Base-by-base conservation (phyloP, 805 yeast genomes). In the Wickerhamomyces hampshirensis region DNA sequence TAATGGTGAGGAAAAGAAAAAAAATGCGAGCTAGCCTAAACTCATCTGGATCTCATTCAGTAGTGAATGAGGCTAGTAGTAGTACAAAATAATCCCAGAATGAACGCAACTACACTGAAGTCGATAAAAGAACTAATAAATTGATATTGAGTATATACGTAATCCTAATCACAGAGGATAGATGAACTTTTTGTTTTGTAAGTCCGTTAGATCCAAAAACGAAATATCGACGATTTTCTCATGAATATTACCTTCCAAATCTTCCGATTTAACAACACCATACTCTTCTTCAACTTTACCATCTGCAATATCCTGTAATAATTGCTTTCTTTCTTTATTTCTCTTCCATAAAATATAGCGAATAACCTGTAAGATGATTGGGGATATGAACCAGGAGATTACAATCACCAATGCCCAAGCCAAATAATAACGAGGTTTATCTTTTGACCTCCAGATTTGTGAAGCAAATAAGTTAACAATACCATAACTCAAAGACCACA, bases 361-460 rank as follows among this genome's bases (percentile, higher is more conserved):
- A 30, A 64, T 66, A 9, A 60, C 37, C 16, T 61, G 49, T 9
- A 64, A 50, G 21, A 66, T 31, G 2, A 55, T 34, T 3, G 76
- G 73, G 0, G 67, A 58, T 12, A 49, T 21, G 16, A 55, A 40
- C 47, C 61, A 74, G 26, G 74, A 56, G n/a, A 70, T 46, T 12
- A 68, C 69, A 33, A 73, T 67, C 38, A 69, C 75, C 7, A 69
- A 65, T 31, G 61, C 58, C 78, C 79, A 68, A 4, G 75, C 69
- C 3, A 59, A 55, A 26, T 54, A 47, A 44, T 66, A 69, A 23
- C 65, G 42, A 26, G 78, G 78, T 21, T 60, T 64, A 46, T 60
- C 66, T 21, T 40, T 50, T 8, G 50, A 49, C 26, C 56, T 56
- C 73, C 75, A 73, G 24, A 71, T 49, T 45, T 72, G 77, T 4